Evolutionary conservation across 2,329 filamentous ascomycete genomes (phyloP), one percentile per base, ranked within the genome.

Genomic region (Tolypocladium guangdongense): DNA sequence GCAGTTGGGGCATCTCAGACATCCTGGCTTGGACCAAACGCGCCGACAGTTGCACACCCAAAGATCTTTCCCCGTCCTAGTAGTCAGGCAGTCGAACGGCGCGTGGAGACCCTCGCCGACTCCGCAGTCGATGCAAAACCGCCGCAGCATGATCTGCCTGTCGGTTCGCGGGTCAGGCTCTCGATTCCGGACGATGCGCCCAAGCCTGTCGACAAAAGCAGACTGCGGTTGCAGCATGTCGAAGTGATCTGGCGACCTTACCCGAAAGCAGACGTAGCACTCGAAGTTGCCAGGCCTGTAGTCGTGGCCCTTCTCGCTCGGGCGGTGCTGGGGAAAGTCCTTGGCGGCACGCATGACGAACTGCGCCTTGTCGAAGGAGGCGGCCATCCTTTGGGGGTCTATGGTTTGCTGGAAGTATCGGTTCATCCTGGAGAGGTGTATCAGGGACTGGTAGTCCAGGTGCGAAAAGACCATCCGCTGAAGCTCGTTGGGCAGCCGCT

Each of bases 111-210:
- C 70, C 24, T 64, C 57, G 27, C 61, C 59, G 47, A 74, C 65
- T n/a, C 71, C 71, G 47, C 71, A 74, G 22, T 68, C 68, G 50
- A 74, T 68, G 56, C 71, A 74, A 56, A 72, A 74, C 24, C 71
- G 65, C 8, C 71, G 68, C 8, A 74, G 61, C 50, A 62, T 57
- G 22, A 68, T 57, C 35, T 63, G 54, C n/a, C 59, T 62, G 54
- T 69, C 67, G n/a, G 46, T 49, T 11, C 56, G 57, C 3, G 60
- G 54, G 16, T 58, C 54, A 14, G 66, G 63, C 32, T 65, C 57
- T 53, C 66, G 60, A 51, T 63, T 62, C 41, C 58, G 62, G 24
- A 71, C 58, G 20, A 68, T 55, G 27, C 59, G 61, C 27, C 66
- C 67, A 14, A 57, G 56, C 33, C 54, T 51, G 56, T 72, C 68